Conservation (phyloP, 305 asterid species). For the Fraxinus latifolia region DNA sequence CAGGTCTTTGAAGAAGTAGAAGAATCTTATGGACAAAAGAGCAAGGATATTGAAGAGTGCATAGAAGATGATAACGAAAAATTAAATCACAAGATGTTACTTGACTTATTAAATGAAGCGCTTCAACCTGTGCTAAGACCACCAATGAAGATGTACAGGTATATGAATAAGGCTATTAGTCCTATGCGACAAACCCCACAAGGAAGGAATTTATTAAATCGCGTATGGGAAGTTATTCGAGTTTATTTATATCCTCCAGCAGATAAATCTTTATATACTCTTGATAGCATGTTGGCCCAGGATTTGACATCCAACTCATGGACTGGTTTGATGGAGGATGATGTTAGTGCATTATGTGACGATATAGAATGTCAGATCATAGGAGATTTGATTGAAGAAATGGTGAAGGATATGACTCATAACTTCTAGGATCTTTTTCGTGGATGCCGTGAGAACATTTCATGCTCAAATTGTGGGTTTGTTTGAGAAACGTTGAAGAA, state of each 20-base stretch:
- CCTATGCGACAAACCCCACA: constrained; percentile 44
- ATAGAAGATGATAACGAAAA: constrained; percentile 41
- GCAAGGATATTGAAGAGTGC: constrained; percentile 36
- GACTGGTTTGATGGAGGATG: constrained; percentile 57
- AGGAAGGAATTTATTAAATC: constrained; percentile 63
- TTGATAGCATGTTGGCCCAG: constrained; percentile 60
- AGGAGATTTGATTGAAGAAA: constrained; percentile 61
- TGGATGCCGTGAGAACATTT: background rate
- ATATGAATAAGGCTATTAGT: constrained; percentile 46
- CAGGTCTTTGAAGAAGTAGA: constrained; percentile 74
- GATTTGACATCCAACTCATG: constrained; percentile 60
- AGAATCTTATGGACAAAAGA: constrained; percentile 43
- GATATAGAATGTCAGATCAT: constrained; percentile 62
- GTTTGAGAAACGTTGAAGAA: background rate
- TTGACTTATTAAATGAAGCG: constrained; percentile 73
- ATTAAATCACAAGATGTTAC: constrained; percentile 51
- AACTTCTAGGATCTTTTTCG: background rate
- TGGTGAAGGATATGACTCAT: constrained; percentile 40
- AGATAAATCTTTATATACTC: constrained; percentile 43
- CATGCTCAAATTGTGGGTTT: background rate
- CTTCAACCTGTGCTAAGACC: constrained; percentile 64
- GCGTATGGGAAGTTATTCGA: constrained; percentile 52
- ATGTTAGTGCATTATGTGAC: constrained; percentile 49
- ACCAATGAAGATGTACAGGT: constrained; percentile 43
- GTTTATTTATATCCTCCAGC: constrained; percentile 43